Conservation (phyloP, 2,329 filamentous ascomycete genomes). For the Fusarium xylarioides region DNA sequence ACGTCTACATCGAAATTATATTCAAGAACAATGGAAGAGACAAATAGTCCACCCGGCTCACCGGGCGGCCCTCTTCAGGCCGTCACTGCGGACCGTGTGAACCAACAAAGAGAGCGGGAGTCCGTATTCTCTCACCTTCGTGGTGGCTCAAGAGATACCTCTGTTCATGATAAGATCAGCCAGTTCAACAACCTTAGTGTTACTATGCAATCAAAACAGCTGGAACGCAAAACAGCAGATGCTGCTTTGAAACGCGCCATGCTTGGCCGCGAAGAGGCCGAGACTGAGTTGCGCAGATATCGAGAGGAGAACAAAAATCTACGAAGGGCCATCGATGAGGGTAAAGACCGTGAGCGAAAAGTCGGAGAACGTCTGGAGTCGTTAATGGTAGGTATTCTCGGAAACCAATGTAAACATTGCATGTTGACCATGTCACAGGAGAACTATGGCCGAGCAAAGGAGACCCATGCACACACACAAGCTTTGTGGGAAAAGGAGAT, state of each 20-base stretch:
- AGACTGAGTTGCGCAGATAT: constrained; percentile 71
- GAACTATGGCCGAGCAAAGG: constrained; percentile 74
- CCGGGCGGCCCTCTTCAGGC: constrained; percentile 67
- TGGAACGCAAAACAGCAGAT: constrained; percentile 72
- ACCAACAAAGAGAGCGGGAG: constrained; percentile 55
- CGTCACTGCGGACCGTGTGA: constrained; percentile 71
- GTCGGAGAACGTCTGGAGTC: constrained; percentile 73
- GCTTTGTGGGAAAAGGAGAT: constrained; percentile 79
- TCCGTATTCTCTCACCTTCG: constrained; percentile 49
- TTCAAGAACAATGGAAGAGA: constrained; percentile 30
- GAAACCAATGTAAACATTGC: background rate
- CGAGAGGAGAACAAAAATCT: constrained; percentile 68
- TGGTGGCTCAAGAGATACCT: constrained; percentile 62
- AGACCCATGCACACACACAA: constrained; percentile 72
- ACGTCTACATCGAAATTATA: background rate
- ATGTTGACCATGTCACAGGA: constrained; percentile 60
- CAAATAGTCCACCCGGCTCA: constrained; percentile 60
- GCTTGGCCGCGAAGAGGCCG: constrained; percentile 75
- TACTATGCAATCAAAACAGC: constrained; percentile 66
- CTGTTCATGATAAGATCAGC: constrained; percentile 73
- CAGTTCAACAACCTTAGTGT: constrained; percentile 77
- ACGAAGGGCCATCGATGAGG: constrained; percentile 69
- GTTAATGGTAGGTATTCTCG: constrained; percentile 67
- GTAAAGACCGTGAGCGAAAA: constrained; percentile 70
- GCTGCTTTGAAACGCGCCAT: constrained; percentile 73